Evolutionary conservation across 148 eudicot species (phyloP).

Genomic region (Fagopyrum homotropicum): DNA sequence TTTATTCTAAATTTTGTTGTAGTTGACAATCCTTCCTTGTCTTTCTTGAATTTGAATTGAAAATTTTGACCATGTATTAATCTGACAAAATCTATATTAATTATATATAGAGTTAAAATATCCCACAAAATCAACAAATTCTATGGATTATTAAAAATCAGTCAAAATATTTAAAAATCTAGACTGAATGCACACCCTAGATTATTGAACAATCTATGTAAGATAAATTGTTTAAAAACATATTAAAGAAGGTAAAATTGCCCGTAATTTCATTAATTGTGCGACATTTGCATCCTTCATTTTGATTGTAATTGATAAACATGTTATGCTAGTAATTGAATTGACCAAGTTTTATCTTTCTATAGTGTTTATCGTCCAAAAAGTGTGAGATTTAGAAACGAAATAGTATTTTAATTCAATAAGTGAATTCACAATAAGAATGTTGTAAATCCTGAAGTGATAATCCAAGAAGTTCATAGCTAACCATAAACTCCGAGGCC

Average conservation of each 20-base stretch:
- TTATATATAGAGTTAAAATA: too few species aligned
- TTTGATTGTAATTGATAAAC: slow-evolving; percentile 26
- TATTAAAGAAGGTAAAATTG: slow-evolving; percentile 7
- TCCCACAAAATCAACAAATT: too few species aligned
- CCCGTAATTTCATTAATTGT: slow-evolving; percentile 53
- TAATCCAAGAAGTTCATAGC: slow-evolving; percentile 70
- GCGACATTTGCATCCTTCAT: slow-evolving; percentile 60
- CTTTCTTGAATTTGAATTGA: too few species aligned
- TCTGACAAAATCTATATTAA: too few species aligned
- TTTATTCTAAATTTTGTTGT: too few species aligned
- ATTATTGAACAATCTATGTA: background rate
- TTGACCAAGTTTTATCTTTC: slow-evolving; percentile 63
- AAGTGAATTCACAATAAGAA: slow-evolving; percentile 5
- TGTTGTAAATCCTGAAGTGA: slow-evolving; percentile 44
- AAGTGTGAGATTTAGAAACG: background rate
- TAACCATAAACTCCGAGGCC: slow-evolving; percentile 46
- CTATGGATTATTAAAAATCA: too few species aligned
- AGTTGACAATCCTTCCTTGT: too few species aligned
- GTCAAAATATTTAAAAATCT: too few species aligned
- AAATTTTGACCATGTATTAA: too few species aligned
- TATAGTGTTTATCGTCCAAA: slow-evolving; percentile 9
- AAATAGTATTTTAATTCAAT: background rate
- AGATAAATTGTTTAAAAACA: background rate
- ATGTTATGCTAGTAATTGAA: slow-evolving; percentile 68
- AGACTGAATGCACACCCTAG: too few species aligned